Evolutionary conservation across 768 basidiomycete species (phyloP).

Genomic region (Cyclocybe aegerita): DNA sequence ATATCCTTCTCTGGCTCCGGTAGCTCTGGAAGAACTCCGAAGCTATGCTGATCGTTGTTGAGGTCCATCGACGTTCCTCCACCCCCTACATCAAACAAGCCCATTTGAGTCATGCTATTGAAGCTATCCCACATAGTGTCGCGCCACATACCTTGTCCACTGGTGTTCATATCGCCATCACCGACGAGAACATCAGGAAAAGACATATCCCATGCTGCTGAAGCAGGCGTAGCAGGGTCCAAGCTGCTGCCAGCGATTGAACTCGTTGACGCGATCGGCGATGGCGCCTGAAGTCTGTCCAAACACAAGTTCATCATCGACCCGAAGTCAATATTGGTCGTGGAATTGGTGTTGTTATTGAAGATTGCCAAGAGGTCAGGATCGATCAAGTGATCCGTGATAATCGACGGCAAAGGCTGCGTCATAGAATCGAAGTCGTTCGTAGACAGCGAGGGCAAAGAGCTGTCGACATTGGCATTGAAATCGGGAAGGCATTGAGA

Average conservation of each 20-base stretch:
- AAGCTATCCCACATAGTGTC: constrained; percentile 13
- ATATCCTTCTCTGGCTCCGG: too few relatives aligned
- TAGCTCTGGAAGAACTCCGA: constrained; percentile 9
- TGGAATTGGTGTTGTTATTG: neutral
- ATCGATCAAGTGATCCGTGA: constrained; percentile 26
- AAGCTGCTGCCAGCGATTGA: constrained; percentile 24
- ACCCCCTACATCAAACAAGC: constrained; percentile 1
- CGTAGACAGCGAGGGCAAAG: neutral
- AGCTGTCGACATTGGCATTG: neutral
- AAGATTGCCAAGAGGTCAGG: constrained; percentile 31
- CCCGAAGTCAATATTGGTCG: neutral
- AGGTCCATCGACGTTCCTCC: neutral
- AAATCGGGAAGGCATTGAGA: neutral
- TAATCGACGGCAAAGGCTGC: constrained; percentile 2
- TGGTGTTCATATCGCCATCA: neutral
- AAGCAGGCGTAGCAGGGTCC: constrained; percentile 37
- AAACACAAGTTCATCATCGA: neutral
- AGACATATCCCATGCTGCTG: constrained; percentile 33
- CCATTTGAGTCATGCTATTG: constrained; percentile 12
- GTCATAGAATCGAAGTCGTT: constrained; percentile 11
- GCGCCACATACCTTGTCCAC: constrained; percentile 22
- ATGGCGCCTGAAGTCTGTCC: constrained; percentile 24
- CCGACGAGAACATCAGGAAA: constrained; percentile 28
- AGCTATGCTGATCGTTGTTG: neutral
- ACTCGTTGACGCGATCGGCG: constrained; percentile 30